phyloP scores from a whole-genome alignment of 768 basidiomycete genomes.

The Dendrothele bispora region DNA sequence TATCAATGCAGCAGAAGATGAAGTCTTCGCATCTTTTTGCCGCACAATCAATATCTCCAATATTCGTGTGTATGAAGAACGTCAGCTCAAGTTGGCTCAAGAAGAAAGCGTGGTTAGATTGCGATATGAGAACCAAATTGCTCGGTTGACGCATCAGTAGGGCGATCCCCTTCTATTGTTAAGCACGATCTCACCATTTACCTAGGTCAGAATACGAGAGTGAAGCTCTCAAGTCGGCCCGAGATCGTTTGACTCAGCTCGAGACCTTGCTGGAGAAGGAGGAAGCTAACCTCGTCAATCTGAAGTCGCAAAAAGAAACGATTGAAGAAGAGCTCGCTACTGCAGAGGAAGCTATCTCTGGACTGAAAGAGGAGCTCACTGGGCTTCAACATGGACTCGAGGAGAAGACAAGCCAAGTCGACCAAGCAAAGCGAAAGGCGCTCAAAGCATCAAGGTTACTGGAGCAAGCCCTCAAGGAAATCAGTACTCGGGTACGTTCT shows the following conservation, averaged over 20 bases:
- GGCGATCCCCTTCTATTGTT: conserved; percentile 20
- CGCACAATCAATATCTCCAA: conserved; percentile 70
- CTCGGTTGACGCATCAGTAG: conserved; percentile 83
- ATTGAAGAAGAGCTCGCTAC: conserved; percentile 61
- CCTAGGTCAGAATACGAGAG: conserved; percentile 79
- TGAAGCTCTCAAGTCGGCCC: conserved; percentile 66
- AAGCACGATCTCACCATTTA: neutral
- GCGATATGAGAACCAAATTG: conserved; percentile 83
- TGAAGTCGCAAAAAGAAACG: conserved; percentile 53
- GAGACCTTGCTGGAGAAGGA: conserved; percentile 54
- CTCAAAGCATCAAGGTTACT: conserved; percentile 70
- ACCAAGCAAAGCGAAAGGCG: conserved; percentile 72
- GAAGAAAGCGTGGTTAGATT: conserved; percentile 84
- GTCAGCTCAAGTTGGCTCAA: conserved; percentile 84
- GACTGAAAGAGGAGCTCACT: conserved; percentile 61
- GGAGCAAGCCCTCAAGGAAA: conserved; percentile 90
- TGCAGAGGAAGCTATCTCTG: conserved; percentile 53
- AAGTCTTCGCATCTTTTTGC: conserved; percentile 79
- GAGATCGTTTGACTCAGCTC: conserved; percentile 61
- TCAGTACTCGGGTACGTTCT: conserved; percentile 65
- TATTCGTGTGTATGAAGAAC: conserved; percentile 93
- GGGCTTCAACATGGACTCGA: conserved; percentile 64
- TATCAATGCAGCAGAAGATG: conserved; percentile 79
- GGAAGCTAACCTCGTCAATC: conserved; percentile 47
- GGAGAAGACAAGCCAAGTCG: conserved; percentile 71